Evolutionary conservation across 441 rosid genomes (phyloP).

Genomic region (Euphorbia corollata): DNA sequence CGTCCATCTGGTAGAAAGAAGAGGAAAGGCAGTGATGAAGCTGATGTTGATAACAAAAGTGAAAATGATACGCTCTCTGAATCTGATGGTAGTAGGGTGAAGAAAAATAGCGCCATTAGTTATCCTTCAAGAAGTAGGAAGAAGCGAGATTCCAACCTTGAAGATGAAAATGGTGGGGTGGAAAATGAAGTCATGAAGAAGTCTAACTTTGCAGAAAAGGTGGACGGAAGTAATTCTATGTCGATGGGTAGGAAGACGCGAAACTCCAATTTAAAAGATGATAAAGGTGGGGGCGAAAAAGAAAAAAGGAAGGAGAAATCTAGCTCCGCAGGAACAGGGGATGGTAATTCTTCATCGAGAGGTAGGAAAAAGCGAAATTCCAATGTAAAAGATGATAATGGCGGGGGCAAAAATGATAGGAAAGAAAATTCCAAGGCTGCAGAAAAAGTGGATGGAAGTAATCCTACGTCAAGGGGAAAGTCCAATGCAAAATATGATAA

Average conservation of each 20-base stretch:
- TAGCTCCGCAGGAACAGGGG: too few relatives aligned
- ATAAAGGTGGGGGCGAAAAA: conserved; percentile 18
- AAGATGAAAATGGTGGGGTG: conserved; percentile 20
- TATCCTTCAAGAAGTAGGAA: conserved; percentile 5
- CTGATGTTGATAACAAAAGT: conserved; percentile 20
- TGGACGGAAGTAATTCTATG: conserved; percentile 12
- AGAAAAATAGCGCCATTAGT: background rate
- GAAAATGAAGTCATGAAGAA: conserved; percentile 18
- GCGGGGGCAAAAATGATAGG: too few relatives aligned
- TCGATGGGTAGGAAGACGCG: conserved; percentile 16
- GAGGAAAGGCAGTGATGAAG: conserved; percentile 18
- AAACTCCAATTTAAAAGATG: conserved; percentile 20
- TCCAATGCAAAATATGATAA: too few relatives aligned
- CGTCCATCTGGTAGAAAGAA: too few relatives aligned
- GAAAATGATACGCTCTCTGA: conserved; percentile 22
- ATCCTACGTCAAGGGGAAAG: too few relatives aligned
- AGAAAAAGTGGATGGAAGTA: too few relatives aligned
- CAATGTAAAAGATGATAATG: too few relatives aligned
- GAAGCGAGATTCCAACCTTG: conserved; percentile 17
- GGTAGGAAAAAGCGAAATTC: conserved; percentile 6
- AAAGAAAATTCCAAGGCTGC: too few relatives aligned
- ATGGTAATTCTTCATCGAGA: too few relatives aligned
- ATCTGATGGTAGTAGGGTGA: conserved; percentile 7
- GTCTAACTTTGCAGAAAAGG: conserved; percentile 20
- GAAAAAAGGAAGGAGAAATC: conserved; percentile 9